phyloP scores from a whole-genome alignment of 257 asterid genomes.

The Plantago ovata region DNA sequence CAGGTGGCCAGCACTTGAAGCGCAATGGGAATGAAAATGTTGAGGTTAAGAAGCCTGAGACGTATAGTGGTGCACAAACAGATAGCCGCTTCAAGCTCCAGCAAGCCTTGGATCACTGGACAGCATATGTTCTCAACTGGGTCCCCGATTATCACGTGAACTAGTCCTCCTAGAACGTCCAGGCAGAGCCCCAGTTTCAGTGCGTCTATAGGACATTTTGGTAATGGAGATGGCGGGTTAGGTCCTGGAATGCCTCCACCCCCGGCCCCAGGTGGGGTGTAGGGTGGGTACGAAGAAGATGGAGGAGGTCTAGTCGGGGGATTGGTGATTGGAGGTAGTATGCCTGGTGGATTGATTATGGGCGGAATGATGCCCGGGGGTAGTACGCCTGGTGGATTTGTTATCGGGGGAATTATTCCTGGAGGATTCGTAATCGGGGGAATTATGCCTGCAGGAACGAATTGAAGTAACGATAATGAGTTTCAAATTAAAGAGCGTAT shows the following conservation, averaged over 20 bases:
- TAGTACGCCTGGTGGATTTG: conserved; percentile 29
- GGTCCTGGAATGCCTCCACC: conserved; percentile 18
- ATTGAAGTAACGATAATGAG: too few relatives aligned
- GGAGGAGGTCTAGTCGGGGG: conserved; percentile 46
- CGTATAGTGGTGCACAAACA: conserved; percentile 82
- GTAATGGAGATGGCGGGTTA: conserved; percentile 26
- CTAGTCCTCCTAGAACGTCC: conserved; percentile 84
- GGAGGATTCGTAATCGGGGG: conserved; percentile 46
- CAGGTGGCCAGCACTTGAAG: conserved; percentile 77
- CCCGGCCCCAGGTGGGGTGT: conserved; percentile 38
- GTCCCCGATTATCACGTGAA: conserved; percentile 76
- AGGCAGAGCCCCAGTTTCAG: conserved; percentile 82
- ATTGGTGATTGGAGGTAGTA: conserved; percentile 13
- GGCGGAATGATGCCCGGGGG: conserved; percentile 31
- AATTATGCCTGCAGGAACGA: conserved; percentile 35
- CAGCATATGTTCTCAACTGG: conserved; percentile 77
- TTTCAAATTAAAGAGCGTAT: too few relatives aligned
- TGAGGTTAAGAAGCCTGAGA: conserved; percentile 71
- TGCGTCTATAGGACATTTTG: conserved; percentile 71
- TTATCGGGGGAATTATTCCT: conserved; percentile 29
- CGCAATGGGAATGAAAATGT: conserved; percentile 77
- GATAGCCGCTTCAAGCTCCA: conserved; percentile 78
- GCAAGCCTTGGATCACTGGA: conserved; percentile 84
- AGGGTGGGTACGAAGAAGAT: conserved; percentile 49
- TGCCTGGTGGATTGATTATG: conserved; percentile 26